phyloP scores from a whole-genome alignment of 805 yeast species.

The Sugiyamaella lignohabitans region DNA sequence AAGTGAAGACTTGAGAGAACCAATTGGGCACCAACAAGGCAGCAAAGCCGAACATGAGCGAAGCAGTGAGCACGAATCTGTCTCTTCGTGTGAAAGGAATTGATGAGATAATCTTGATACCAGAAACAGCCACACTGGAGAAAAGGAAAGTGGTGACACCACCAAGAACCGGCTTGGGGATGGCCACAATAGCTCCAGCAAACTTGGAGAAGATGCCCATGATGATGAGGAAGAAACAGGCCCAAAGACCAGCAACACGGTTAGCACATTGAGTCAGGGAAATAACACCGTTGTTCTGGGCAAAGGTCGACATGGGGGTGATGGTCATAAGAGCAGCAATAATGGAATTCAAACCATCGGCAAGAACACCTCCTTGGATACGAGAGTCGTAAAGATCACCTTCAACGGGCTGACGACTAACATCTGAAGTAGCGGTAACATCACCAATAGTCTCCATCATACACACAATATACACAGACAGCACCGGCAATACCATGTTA shows the following conservation, averaged over 20 bases:
- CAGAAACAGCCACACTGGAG: constrained; percentile 71
- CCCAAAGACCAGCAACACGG: constrained; percentile 72
- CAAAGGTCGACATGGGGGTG: constrained; percentile 89
- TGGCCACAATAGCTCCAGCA: constrained; percentile 82
- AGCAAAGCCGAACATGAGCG: constrained; percentile 61
- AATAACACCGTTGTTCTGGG: constrained; percentile 93
- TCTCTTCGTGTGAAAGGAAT: constrained; percentile 60
- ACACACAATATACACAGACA: constrained; percentile 73
- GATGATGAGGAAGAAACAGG: constrained; percentile 68
- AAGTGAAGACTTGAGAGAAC: constrained; percentile 61
- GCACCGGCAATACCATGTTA: constrained; percentile 77
- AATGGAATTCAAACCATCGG: constrained; percentile 79
- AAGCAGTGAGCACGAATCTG: constrained; percentile 61
- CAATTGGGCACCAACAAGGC: constrained; percentile 57
- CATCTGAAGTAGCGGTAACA: constrained; percentile 90
- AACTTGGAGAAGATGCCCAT: constrained; percentile 88
- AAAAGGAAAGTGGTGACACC: constrained; percentile 81
- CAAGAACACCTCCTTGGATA: constrained; percentile 87
- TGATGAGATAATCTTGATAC: constrained; percentile 55
- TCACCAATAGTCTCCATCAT: constrained; percentile 96
- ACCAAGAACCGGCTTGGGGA: constrained; percentile 74
- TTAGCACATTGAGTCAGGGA: constrained; percentile 89
- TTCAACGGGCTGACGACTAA: constrained; percentile 75
- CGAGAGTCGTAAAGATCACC: constrained; percentile 77
- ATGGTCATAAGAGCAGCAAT: constrained; percentile 72